Percentiles rank a stretch among this genome's conserved stretches.
Evolutionary conservation across 208 protist genomes (phyloP).

Genomic region (Crithidia mellificae): DNA sequence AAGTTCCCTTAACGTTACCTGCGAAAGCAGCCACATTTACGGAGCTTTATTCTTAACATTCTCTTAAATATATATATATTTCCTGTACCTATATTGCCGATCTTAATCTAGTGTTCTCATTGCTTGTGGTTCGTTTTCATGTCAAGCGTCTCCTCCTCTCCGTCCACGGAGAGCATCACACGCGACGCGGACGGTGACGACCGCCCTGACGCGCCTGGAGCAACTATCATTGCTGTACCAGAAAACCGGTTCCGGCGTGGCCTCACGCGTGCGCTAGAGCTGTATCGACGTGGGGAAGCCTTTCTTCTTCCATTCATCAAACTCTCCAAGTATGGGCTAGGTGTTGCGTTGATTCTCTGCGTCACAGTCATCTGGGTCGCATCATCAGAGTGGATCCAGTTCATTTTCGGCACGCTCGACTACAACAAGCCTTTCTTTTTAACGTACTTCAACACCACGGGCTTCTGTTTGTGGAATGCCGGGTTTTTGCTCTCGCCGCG

Average conservation of each 20-base stretch:
- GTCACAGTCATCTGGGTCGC: constrained; percentile 91
- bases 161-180: constrained; percentile 2
- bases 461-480: constrained; percentile 84
- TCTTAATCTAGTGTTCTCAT: not conserved
- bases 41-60: too few species aligned
- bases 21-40: not conserved
- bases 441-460: constrained; percentile 91
- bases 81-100: constrained; percentile 10
- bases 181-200: not conserved
- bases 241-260: constrained; percentile 1
- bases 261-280: not conserved
- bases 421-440: constrained; percentile 91
- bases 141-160: constrained; percentile 10
- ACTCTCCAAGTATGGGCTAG: constrained; percentile 74
- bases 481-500: constrained; percentile 63
- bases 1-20: not conserved
- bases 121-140: constrained; percentile 1
- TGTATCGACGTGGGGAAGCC: not conserved
- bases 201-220: not conserved
- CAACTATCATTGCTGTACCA: constrained; percentile 8
- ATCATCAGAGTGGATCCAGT: constrained; percentile 88
- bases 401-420: constrained; percentile 81
- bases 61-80: not conserved
- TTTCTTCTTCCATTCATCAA: constrained; percentile 19
- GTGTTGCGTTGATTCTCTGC: constrained; percentile 79